Conservation (phyloP, 2,329 filamentous ascomycete genomes). For the Ilyonectria destructans region DNA sequence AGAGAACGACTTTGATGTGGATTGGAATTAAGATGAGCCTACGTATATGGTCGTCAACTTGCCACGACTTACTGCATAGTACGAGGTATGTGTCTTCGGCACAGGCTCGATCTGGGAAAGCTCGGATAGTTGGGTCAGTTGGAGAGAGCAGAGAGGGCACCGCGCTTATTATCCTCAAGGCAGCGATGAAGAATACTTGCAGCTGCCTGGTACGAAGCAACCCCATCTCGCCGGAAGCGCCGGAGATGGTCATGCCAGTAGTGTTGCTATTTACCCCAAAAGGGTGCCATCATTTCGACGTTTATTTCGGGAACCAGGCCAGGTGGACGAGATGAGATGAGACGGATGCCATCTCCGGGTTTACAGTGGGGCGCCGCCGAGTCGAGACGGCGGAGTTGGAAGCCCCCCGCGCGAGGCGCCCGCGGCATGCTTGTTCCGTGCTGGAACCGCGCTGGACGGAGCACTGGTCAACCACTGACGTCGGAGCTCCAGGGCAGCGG, state of each 20-base stretch:
- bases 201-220: slow-evolving; percentile 4
- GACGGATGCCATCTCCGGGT: slow-evolving; percentile 13
- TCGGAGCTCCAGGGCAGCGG: slow-evolving; percentile 6
- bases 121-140: not conserved
- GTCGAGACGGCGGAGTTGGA: slow-evolving; percentile 7
- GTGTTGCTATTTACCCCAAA: not conserved
- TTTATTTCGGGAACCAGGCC: slow-evolving; percentile 31
- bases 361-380: slow-evolving; percentile 6
- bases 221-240: slow-evolving; percentile 15
- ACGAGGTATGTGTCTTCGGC: not conserved
- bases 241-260: slow-evolving; percentile 12
- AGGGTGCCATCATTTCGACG: slow-evolving; percentile 11
- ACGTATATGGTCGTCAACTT: not conserved
- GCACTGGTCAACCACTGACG: slow-evolving; percentile 16
- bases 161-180: not conserved
- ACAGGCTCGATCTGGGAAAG: not conserved
- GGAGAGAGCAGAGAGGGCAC: not conserved
- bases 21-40: not conserved
- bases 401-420: slow-evolving; percentile 24
- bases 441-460: slow-evolving; percentile 1
- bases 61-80: too few relatives aligned
- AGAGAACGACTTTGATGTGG: not conserved
- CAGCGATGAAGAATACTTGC: not conserved
- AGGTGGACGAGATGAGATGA: slow-evolving; percentile 28
- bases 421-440: slow-evolving; percentile 1